Evolutionary conservation across 495 filamentous ascomycete genomes (phyloP), one percentile per base, ranked within the genome.

Genomic region (Xylaria castorea): DNA sequence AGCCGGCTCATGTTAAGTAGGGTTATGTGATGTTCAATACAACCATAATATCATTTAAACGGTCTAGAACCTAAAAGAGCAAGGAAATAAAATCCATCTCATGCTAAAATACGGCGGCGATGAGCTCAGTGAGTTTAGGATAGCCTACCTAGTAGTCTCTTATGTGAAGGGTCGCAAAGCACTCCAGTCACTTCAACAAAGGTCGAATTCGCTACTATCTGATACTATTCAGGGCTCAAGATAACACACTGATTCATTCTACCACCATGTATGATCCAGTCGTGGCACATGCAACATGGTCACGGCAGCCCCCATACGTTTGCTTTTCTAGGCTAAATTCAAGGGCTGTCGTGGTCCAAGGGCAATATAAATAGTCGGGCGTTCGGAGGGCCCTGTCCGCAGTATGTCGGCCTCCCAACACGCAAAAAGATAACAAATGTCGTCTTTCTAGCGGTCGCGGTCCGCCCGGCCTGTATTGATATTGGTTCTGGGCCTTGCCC

Each of bases 311-410:
- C 50, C 48, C 50, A 68, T 61, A 3, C n/a, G 36, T 53, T 30
- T 38, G 34, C 36, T 42, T 22, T 48, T 61, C 76, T 77, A 78
- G 77, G 75, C 77, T 78, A 77, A 77, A 78, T 77, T 55, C 66
- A 64, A 62, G 57, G 32, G 58, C 34, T 7, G 32, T 48, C 53
- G 65, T 55, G 11, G 61, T 65, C 71, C 55, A 69, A 34, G 65
- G 65, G 36, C 67, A 74, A 75, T 78, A 73, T 78, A 61, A 64
- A 46, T 36, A 42, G 73, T 62, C 32, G 53, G 51, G 30, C 73
- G 38, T 16, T 74, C 75, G 77, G 77, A 77, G 71, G 71, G 71
- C 73, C 69, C 16, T 70, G 22, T 77, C 77, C 77, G 77, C 68
- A 44, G n/a, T 72, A 57, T 66, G 20, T 36, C 42, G 5, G 36